These are phyloP conservation scores for Sistotremastrum niveocremeum DNA, from an alignment of 768 basidiomycete genomes.

Conservation along the genomic window DNA sequence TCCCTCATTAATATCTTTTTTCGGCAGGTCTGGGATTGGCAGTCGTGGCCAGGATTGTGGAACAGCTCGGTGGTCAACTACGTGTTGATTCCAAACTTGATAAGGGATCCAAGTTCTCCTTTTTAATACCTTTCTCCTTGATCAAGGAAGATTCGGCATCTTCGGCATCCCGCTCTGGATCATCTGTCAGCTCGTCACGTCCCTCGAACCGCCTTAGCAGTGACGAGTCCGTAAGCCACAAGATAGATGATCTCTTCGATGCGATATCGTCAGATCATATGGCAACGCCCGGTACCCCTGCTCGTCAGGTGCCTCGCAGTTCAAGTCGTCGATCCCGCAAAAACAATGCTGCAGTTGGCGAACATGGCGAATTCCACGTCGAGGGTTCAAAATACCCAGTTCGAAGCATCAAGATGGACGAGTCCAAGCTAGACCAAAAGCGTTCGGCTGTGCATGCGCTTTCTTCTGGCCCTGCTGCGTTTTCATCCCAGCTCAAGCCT, in stretches of 20 bases:
- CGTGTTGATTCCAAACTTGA: conserved; percentile 60
- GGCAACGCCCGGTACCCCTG: neutral
- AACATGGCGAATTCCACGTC: conserved; percentile 10
- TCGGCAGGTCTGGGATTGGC: conserved; percentile 55
- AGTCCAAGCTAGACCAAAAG: conserved; percentile 7
- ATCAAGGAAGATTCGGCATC: conserved; percentile 13
- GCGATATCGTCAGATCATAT: conserved; percentile 10
- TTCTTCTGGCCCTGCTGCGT: neutral
- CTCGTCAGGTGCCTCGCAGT: neutral
- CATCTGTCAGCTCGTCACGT: conserved; percentile 2
- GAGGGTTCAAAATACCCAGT: conserved; percentile 9
- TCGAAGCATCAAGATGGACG: conserved; percentile 12
- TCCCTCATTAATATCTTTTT: neutral
- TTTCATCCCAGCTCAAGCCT: neutral
- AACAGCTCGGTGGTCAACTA: conserved; percentile 66
- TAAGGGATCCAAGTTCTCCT: conserved; percentile 59
- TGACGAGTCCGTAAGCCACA: conserved; percentile 13
- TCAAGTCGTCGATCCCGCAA: too few species aligned
- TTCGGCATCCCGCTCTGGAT: conserved; percentile 11
- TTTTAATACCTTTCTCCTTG: conserved; percentile 50
- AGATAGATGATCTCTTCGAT: conserved; percentile 13
- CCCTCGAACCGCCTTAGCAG: conserved; percentile 4
- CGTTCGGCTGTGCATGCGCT: neutral
- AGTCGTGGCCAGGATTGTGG: conserved; percentile 68
- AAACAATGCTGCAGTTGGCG: too few species aligned